Base-by-base conservation (phyloP, 1,139 yeast species). In the Diutina catenulata region DNA sequence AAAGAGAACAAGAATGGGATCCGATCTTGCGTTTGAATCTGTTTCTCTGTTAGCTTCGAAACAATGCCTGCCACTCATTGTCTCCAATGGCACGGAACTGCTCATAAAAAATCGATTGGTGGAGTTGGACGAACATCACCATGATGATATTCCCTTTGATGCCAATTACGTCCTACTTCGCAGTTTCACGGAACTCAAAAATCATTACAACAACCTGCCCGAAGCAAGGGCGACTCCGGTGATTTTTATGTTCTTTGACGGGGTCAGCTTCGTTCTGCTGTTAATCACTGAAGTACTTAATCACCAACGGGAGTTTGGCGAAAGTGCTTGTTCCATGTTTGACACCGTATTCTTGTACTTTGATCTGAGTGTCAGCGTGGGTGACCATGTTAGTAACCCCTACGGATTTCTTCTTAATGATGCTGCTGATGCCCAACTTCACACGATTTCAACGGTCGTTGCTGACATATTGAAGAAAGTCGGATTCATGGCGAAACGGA, bases 171-270 rank as follows among this genome's bases (percentile, higher is more conserved):
- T 58, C 1, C 58, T 57, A 42, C 48, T 62, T 28, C 50, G 51
- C 32, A 47, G 51, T n/a, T 58, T 61, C 39, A 47, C 49, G 18
- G 55, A 53, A 13, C 13, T 31, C 10, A 13, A 21, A 13, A n/a
- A 7, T 6, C 21, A 13, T 11, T 7, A 20, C 22, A 18, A 32
- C 20, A 27, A 43, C 18, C 22, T 39, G 35, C 31, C 3, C 13
- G 5, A 13, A 3, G n/a, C n/a, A n/a, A 60, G 56, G 40, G 43
- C 49, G 7, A 67, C 64, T 2, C 57, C 57, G 42, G 57, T 62
- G 7, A 46, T 62, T 24, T 62, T 64, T 39, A 63, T 64, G 68
- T 64, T 62, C 39, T 63, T 64, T 49, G 52, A 63, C 39, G 67
- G 67, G 1, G 48, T 62, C 39, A 51, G 49, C 14, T 62, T 51